Base-by-base conservation (phyloP, 805 yeast species). In the Kodamaea fukazawae region DNA sequence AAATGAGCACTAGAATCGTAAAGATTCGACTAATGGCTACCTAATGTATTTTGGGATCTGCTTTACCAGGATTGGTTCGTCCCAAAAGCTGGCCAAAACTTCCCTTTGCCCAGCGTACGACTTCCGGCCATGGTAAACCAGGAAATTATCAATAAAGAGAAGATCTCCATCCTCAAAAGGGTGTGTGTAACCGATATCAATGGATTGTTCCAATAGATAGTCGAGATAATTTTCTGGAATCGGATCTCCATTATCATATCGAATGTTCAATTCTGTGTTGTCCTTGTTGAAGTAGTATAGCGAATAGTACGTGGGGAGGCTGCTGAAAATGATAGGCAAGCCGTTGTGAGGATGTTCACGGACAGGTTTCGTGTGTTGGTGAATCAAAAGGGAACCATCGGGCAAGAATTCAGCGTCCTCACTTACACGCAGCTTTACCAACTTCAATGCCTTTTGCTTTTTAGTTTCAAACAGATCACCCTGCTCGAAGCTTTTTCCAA, bases 31-130 rank as follows among this genome's bases (percentile, higher is more conserved):
- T n/a, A n/a, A n/a, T n/a, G n/a, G n/a, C n/a, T n/a, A n/a, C 18
- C 22, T 12, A 18, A 13, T 12, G 23, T 15, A 18, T 6, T 15
- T 18, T 7, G 15, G 34, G 34, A 18, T 7, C 7, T 7, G 25
- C 18, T 31, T 15, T 16, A 20, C 23, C 23, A 20, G 23, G 7
- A 15, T 17, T n/a, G 31, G 35, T 16, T 37, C 40, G 31, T 37
- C 54, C 55, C 55, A 54, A 20, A 54, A 53, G 35, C 56, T 52
- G 3, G 51, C 60, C 28, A 53, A 35, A 13, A 54, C 44, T 13
- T 42, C 48, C 22, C 58, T 42, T 13, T 48, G 47, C 3, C 54
- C 53, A 3, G 34, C 42, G 30, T 49, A 52, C 4, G 54, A 46
- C 29, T 49, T 49, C 39, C 57, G 46, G 13, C 57, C 58, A 32